Percentiles rank a stretch among this genome's conserved stretches.
Conservation (phyloP, 805 yeast species). For the Hanseniaspora guilliermondii region DNA sequence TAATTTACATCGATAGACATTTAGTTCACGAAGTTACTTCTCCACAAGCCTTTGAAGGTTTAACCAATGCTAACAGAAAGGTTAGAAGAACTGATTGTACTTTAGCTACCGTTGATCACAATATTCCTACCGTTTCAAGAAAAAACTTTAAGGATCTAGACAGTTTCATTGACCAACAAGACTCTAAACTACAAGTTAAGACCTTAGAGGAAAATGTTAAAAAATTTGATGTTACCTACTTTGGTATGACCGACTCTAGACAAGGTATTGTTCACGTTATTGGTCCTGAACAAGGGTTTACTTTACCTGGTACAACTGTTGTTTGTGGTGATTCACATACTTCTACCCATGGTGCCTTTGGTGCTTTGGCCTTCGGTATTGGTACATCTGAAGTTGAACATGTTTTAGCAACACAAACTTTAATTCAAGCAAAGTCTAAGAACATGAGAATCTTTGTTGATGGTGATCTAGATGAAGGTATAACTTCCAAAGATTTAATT, state of each 20-base stretch:
- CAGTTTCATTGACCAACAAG: slow-evolving; percentile 77
- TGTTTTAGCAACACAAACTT: slow-evolving; percentile 92
- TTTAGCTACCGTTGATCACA: slow-evolving; percentile 90
- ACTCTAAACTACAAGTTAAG: slow-evolving; percentile 81
- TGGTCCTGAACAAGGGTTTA: slow-evolving; percentile 98
- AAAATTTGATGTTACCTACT: slow-evolving; percentile 78
- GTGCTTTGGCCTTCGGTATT: slow-evolving; percentile 93
- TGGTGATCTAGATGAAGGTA: slow-evolving; percentile 76
- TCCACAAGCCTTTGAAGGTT: slow-evolving; percentile 97
- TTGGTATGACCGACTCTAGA: slow-evolving; percentile 87
- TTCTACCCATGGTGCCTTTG: slow-evolving; percentile 97
- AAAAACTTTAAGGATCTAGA: slow-evolving; percentile 56
- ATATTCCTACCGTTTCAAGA: slow-evolving; percentile 91
- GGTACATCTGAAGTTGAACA: slow-evolving; percentile 99
- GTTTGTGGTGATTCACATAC: slow-evolving; percentile 99
- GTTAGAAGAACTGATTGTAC: slow-evolving; percentile 92
- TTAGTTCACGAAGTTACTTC: slow-evolving; percentile 97
- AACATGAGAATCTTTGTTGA: slow-evolving; percentile 83
- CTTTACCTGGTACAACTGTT: slow-evolving; percentile 95
- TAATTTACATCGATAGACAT: slow-evolving; percentile 91
- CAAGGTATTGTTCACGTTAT: slow-evolving; percentile 98
- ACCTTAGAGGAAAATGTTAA: slow-evolving; percentile 88
- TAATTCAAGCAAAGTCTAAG: slow-evolving; percentile 87
- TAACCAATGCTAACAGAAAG: slow-evolving; percentile 69
- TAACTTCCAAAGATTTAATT: slow-evolving; percentile 91